Evolutionary conservation across 192 early-diverging fungal species (phyloP), one percentile per base, ranked within the genome.

Genomic region (Phlyctochytrium planicorne): DNA sequence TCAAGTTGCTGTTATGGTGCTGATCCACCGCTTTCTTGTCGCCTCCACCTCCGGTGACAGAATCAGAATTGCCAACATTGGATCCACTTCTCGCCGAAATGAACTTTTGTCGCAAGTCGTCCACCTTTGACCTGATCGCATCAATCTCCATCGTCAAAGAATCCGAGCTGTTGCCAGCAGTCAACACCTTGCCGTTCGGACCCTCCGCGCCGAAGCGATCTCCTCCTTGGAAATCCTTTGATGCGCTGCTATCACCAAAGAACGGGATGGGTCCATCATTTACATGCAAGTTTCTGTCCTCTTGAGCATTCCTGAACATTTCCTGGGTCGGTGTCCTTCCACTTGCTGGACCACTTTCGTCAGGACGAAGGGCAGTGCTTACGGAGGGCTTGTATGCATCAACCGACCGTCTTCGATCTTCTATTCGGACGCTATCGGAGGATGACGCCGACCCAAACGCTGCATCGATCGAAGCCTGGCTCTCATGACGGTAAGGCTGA

Each of bases 191-290:
- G n/a, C 40, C 12, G 40, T 50, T n/a, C 12, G 12, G 40, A 10
- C n/a, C n/a, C 12, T 50, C 40, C 40, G 12, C 40, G 40, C 40
- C 40, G 40, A 10, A 50, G 40, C 40, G 12, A n/a, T 50, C 12
- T 10, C 40, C 40, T 10, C 10, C n/a, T 10, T n/a, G 12, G n/a
- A 10, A 10, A 50, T 14, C n/a, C 10, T 50, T n/a, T 10, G 40
- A 10, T 10, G 40, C 40, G 40, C 40, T 10, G n/a, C 40, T 10
- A 27, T 29, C 25, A 27, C 20, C 20, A 57, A 29, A 57, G 27
- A 57, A 57, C 10, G 55, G 55, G 25, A 57, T 57, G 55, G 55
- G 55, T 4, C 27, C 55, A 57, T 57, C 55, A 27, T 57, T 29
- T 14, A 57, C 27, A 24, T 10, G 20, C 40, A 6, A 20, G 40